phyloP scores from a whole-genome alignment of 331 rosid species.

The Telfairia occidentalis region DNA sequence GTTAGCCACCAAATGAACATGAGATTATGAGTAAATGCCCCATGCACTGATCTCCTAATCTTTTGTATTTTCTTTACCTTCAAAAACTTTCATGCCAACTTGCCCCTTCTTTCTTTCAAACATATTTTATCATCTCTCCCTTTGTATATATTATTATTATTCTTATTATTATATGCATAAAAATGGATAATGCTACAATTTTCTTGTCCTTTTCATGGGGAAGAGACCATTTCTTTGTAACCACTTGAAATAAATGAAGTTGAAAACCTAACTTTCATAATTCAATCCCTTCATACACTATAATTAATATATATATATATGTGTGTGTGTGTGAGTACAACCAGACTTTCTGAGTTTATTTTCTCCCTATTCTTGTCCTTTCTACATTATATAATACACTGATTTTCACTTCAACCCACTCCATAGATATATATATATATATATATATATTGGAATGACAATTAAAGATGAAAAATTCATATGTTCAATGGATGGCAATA shows the following conservation, averaged over 20 bases:
- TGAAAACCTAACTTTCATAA: constrained; percentile 16
- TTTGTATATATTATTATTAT: not conserved
- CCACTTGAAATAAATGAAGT: constrained; percentile 30
- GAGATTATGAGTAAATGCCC: too few relatives aligned
- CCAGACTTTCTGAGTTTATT: constrained; percentile 6
- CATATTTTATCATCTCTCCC: not conserved
- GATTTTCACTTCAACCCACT: not conserved
- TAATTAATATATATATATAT: not conserved
- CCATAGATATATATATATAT: too few relatives aligned
- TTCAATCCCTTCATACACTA: not conserved
- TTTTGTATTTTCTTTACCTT: not conserved
- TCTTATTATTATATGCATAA: not conserved
- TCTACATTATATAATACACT: constrained; percentile 12
- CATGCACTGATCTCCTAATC: not conserved
- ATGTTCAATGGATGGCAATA: too few relatives aligned
- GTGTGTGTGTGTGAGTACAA: not conserved
- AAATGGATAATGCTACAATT: constrained; percentile 2
- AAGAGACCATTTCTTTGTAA: constrained; percentile 13
- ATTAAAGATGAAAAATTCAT: too few relatives aligned
- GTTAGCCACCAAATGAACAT: not conserved
- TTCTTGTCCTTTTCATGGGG: not conserved
- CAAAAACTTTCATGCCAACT: constrained; percentile 3
- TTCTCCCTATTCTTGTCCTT: constrained; percentile 10
- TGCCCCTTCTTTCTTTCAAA: not conserved
- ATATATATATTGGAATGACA: too few relatives aligned